Evolutionary conservation across 2,329 filamentous ascomycete species (phyloP).

Genomic region (Phoma sp.): DNA sequence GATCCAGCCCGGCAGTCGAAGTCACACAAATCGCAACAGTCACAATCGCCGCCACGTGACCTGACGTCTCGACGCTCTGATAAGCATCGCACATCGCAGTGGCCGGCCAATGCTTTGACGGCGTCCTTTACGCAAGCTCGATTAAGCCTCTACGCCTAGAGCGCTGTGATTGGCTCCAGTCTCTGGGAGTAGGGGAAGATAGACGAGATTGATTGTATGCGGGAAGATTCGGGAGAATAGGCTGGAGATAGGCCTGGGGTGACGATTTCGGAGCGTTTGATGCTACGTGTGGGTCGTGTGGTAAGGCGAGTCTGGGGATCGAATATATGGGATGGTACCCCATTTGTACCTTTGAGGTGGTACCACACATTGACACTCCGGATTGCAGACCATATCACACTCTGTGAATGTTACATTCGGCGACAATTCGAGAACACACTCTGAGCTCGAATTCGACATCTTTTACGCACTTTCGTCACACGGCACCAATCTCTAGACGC

Average conservation of each 20-base stretch:
- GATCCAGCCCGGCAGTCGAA: not conserved
- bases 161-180: constrained; percentile 16
- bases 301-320: constrained; percentile 1
- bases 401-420: not conserved
- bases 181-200: constrained; percentile 10
- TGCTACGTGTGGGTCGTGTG: constrained; percentile 7
- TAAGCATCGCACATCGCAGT: constrained; percentile 14
- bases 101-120: constrained; percentile 13
- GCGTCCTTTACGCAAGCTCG: constrained; percentile 15
- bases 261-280: constrained; percentile 16
- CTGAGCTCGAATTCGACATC: not conserved
- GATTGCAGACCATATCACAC: not conserved
- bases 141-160: constrained; percentile 10
- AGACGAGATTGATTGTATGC: constrained; percentile 10
- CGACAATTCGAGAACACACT: not conserved
- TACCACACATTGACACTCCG: not conserved
- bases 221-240: constrained; percentile 8
- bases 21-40: constrained; percentile 16
- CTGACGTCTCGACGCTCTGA: constrained; percentile 7
- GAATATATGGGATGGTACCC: constrained; percentile 14
- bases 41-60: constrained; percentile 13
- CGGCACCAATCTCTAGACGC: not conserved
- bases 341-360: constrained; percentile 8
- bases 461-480: not conserved
- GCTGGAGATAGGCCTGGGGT: constrained; percentile 14